Base-by-base conservation (phyloP, 306 rosid genomes). In the Ochetophila trinervis region DNA sequence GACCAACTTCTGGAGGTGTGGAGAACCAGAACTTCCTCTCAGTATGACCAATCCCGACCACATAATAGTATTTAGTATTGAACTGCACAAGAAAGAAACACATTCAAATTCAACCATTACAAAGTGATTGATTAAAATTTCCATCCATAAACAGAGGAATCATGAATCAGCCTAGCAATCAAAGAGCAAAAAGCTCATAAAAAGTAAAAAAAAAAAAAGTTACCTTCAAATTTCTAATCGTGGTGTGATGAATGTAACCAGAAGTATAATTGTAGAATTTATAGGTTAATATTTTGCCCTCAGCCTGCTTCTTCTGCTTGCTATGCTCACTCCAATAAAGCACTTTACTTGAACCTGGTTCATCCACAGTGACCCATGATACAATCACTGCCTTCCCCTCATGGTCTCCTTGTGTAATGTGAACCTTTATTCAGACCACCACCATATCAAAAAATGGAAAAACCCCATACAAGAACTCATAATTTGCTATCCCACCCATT, bases 351-450 rank as follows among this genome's bases (percentile, higher is more conserved):
- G 94, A 81, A 22, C 94, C 91, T 3, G 86, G 85, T 76, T 83
- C 88, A 57, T 77, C 60, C 53, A 72, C 71, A 32, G 91, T 87
- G 23, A 87, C 63, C 96, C 96, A 90, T 63, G 95, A 87, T 40
- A 90, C 77, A 23, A 87, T 82, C 78, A 90, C 79, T 20, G 82
- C 88, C 63, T 79, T 85, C 66, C 95, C 91, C 58, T 55, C 74
- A n/a, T 53, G 79, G 64, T 87, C 96, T 65, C 96, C 96, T 85
- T 87, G 96, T 40, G 96, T 89, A 63, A 87, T 89, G 67, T 89
- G 94, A 13, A 89, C 96, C 94, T 89, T 66, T 23, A 73, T 65
- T 49, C 71, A 67, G 14, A 72, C 32, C 24, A 70, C 49, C 15
- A 74, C 66, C 40, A 71, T 18, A 63, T 37, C 62, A 55, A 57